phyloP scores from a whole-genome alignment of 2,329 filamentous ascomycete genomes.

The Pleomassaria siparia region DNA sequence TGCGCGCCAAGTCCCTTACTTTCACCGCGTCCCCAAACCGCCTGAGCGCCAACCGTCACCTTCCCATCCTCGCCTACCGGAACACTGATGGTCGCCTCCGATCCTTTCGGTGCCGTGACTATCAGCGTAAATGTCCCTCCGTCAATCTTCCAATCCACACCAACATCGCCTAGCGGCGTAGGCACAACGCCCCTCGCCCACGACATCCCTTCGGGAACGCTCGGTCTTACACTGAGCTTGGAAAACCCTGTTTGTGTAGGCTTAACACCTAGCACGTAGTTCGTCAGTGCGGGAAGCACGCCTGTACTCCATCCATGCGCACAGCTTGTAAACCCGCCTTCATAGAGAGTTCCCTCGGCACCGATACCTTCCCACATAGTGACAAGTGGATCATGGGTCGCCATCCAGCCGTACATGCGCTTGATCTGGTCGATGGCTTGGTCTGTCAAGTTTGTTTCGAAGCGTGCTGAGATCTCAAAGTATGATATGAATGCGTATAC shows the following conservation, averaged over 20 bases:
- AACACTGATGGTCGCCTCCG: not conserved
- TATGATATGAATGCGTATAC: slow-evolving; percentile 1
- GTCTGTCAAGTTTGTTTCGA: not conserved
- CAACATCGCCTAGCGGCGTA: not conserved
- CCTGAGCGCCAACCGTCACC: not conserved
- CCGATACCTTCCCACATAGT: slow-evolving; percentile 2
- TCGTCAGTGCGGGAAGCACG: not conserved
- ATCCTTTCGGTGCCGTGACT: not conserved
- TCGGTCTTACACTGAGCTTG: not conserved
- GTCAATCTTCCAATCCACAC: not conserved
- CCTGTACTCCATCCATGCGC: slow-evolving; percentile 1
- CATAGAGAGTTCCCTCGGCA: not conserved
- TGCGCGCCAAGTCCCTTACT: not conserved
- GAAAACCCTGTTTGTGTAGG: not conserved
- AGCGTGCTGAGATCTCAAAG: not conserved
- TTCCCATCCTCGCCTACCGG: not conserved
- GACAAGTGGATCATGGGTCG: not conserved
- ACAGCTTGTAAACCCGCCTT: not conserved
- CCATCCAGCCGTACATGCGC: slow-evolving; percentile 1
- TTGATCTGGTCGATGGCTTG: not conserved
- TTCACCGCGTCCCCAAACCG: not conserved
- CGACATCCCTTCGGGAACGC: not conserved
- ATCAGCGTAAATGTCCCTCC: not conserved
- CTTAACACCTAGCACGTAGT: not conserved
- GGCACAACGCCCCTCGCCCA: not conserved